Base-by-base conservation (phyloP, 2,329 filamentous ascomycete species). In the Cercospora zeae-maydis region DNA sequence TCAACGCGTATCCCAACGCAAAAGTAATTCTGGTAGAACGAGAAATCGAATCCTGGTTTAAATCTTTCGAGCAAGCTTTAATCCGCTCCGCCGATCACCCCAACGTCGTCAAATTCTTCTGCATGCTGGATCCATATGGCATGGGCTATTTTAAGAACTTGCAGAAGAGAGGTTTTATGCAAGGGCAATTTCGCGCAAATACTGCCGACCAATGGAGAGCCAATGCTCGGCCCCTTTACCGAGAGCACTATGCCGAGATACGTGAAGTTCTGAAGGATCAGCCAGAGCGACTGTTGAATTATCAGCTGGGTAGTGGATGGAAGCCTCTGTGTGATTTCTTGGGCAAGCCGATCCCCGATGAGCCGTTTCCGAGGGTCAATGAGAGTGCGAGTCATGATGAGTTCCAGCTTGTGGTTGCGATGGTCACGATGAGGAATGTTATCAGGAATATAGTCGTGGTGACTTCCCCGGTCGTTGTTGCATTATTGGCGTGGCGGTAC, bases 271-370 rank as follows among this genome's bases (percentile, higher is more conserved):
- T 64, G 39, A 65, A 59, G 31, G 61, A 63, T 14, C 61, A 65
- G n/a, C 64, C 66, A 4, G 71, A 70, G 34, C 63, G 70, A 6
- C 58, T 76, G 33, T 66, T 76, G n/a, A 68, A 73, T 51, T 70
- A 71, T 52, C 39, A 63, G 33, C 34, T 70, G 14, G 61, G 68
- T 2, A 64, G 69, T 52, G 71, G 72, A 1, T 76, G 74, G 74
- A 66, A 65, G 54, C 70, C 71, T 10, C 49, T 75, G 27, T 75
- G 73, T 58, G 53, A 68, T 10, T 76, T 74, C 42, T 62, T 76
- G 16, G 69, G 63, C 0, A 65, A 68, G 34, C 33, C 62, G 1
- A 61, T 72, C 1, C 73, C 74, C 8, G 52, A 67, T 10, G 66
- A 62, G 14, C 58, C 63, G 3, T 72, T 73, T 57, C 74, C 73